A percentile compares a stretch with the other conserved stretches of the same genome.
Evolutionary conservation across 805 yeast species (phyloP).

Genomic region (Dipodascopsis uninucleata): DNA sequence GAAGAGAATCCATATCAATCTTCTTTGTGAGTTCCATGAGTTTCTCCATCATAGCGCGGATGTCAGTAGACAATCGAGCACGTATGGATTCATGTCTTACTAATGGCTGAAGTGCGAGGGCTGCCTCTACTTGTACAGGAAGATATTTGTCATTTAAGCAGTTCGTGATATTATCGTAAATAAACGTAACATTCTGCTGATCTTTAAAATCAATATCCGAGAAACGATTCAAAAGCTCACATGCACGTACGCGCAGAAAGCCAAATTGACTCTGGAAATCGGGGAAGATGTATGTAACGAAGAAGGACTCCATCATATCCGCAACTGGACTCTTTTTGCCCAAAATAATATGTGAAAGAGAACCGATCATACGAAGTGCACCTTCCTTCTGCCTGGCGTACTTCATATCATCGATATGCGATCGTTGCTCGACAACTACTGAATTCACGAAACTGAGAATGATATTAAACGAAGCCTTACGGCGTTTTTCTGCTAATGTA

Average conservation of each 20-base stretch:
- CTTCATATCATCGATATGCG: slow-evolving; percentile 37
- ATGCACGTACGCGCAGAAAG: slow-evolving; percentile 65
- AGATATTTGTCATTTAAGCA: slow-evolving; percentile 50
- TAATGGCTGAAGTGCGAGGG: slow-evolving; percentile 79
- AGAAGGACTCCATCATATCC: slow-evolving; percentile 64
- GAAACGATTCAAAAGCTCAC: slow-evolving; percentile 50
- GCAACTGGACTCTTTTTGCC: slow-evolving; percentile 54
- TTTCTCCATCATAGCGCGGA: slow-evolving; percentile 78
- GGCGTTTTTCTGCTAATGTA: slow-evolving; percentile 67
- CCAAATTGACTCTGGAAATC: slow-evolving; percentile 55
- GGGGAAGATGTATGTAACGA: slow-evolving; percentile 65
- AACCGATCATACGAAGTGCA: slow-evolving; percentile 71
- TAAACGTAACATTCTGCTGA: slow-evolving; percentile 63
- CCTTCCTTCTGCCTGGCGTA: slow-evolving; percentile 71
- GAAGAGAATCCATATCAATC: slow-evolving; percentile 80
- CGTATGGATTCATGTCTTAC: slow-evolving; percentile 61
- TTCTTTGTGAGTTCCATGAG: slow-evolving; percentile 70
- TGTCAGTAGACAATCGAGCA: slow-evolving; percentile 61
- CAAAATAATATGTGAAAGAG: slow-evolving; percentile 56
- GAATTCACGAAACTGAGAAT: slow-evolving; percentile 58
- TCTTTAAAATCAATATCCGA: slow-evolving; percentile 58
- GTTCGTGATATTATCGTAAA: slow-evolving; percentile 36
- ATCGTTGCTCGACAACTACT: slow-evolving; percentile 33
- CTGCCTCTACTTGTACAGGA: slow-evolving; percentile 80
- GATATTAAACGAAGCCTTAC: slow-evolving; percentile 55